Base-by-base conservation (phyloP, 2,329 filamentous ascomycete species). In the Botrytis hyacinthi region DNA sequence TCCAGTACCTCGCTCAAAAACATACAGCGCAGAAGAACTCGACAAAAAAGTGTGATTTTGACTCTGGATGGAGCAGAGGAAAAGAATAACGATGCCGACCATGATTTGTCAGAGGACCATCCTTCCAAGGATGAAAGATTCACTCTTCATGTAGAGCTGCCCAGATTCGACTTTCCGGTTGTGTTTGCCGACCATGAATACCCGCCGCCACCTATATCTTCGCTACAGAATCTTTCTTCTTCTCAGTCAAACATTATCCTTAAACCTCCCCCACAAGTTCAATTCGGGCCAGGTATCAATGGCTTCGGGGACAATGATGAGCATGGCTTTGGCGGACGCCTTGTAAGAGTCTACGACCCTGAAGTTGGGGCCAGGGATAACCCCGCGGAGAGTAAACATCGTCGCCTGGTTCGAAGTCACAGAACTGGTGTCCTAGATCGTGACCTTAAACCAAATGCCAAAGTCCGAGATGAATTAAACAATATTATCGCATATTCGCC, bases 151-250 rank as follows among this genome's bases (percentile, higher is more conserved):
- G 87, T 99, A 67, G 96, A 99, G 79, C 89, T 99, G 66, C 95
- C 95, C 20, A 91, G 95, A 18, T 99, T 98, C 81, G 96, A 99
- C 80, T 97, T 98, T 78, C 94, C 96, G 0, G 90, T 99, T 60
- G 93, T 99, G 40, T 99, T 97, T 84, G 93, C 94, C 44, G 96
- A 99, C 81, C 90, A 96, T 79, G 94, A 98, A 81, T 99, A 99
- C 80, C 90, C 92, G 1, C 88, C 94, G 1, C 93, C 95, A 1
- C 93, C 94, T 0, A 87, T 97, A 59, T 96, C 95, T 1, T 89
- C 91, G 20, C 85, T 95, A 74, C 88, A 91, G 76, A 87, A 92
- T 77, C 83, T 88, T 73, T 87, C 87, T 2, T 84, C 87, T 9
- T 89, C 90, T 9, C 88, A 91, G 76, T 89, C 91, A 16, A 92